Evolutionary conservation across 2,329 filamentous ascomycete species (phyloP).

Genomic region (Cordyceps cicadae): DNA sequence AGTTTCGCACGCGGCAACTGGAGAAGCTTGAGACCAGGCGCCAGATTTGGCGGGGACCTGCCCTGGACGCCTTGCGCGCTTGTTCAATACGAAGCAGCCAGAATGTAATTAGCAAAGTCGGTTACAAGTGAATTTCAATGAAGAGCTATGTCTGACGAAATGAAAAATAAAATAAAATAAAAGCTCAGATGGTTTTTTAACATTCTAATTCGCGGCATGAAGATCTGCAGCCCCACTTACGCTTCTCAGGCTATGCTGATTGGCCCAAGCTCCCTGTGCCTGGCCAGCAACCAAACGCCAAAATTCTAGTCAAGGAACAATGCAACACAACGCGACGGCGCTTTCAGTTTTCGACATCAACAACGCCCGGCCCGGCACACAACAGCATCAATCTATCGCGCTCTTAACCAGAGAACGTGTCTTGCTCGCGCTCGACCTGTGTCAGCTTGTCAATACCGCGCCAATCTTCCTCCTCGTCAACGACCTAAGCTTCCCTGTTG

Average conservation of each 20-base stretch:
- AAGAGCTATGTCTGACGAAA: no score
- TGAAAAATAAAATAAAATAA: no score
- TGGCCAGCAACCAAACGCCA: conserved; percentile 11
- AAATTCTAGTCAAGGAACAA: conserved; percentile 11
- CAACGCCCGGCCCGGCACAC: neutral
- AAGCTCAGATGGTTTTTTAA: no score
- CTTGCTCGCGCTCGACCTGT: neutral
- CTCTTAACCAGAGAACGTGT: neutral
- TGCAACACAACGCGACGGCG: conserved; percentile 11
- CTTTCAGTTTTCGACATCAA: conserved; percentile 2
- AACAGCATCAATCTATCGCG: neutral
- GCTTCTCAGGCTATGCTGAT: neutral
- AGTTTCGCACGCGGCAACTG: no score
- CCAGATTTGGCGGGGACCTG: no score
- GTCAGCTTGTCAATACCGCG: neutral
- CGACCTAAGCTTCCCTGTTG: conserved; percentile 30
- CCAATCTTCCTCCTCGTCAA: neutral
- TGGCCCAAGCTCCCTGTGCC: conserved; percentile 11
- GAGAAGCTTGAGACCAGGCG: no score
- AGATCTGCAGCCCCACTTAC: neutral
- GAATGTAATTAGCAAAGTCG: no score
- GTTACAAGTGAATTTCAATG: no score
- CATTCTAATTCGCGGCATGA: neutral
- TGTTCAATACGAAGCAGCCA: no score
- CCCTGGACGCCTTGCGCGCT: no score